A percentile compares a stretch with the other conserved stretches of the same genome.
These are phyloP conservation scores for Daldinia eschscholtzii DNA, from an alignment of 2,329 filamentous ascomycete genomes.

Conservation along the genomic window DNA sequence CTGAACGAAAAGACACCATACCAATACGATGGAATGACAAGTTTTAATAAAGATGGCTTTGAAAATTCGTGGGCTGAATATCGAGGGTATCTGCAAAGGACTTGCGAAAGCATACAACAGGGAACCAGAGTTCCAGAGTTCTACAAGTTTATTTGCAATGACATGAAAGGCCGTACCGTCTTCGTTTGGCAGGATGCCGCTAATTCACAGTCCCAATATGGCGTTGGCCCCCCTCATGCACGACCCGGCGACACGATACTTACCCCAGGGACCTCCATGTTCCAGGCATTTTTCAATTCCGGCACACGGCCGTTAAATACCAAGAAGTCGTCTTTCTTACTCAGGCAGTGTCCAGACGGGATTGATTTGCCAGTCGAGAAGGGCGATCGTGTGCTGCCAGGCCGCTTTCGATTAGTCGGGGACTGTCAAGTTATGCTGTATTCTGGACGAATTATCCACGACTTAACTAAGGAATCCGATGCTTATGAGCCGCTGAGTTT, in stretches of 20 bases:
- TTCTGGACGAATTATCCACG: neutral
- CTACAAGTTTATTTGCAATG: neutral
- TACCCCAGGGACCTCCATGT: neutral
- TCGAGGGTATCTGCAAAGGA: neutral
- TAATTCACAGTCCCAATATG: neutral
- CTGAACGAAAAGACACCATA: conserved; percentile 5
- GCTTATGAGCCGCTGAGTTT: neutral
- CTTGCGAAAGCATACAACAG: neutral
- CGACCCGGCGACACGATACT: conserved; percentile 1
- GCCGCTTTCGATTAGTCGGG: conserved; percentile 3
- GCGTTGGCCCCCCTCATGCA: neutral
- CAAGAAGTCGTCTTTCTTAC: neutral
- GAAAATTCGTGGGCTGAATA: neutral
- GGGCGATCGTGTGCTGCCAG: neutral
- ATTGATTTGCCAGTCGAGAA: neutral
- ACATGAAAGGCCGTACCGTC: neutral
- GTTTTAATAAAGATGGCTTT: neutral
- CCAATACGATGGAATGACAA: neutral
- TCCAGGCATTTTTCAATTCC: neutral
- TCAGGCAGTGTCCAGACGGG: neutral
- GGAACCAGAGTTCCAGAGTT: neutral
- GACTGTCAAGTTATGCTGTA: conserved; percentile 13
- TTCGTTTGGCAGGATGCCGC: conserved; percentile 1
- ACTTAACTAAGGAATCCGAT: conserved; percentile 12
- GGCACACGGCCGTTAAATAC: neutral